Evolutionary conservation across 2,329 filamentous ascomycete species (phyloP).

Genomic region (Trichocomaceae sp.): DNA sequence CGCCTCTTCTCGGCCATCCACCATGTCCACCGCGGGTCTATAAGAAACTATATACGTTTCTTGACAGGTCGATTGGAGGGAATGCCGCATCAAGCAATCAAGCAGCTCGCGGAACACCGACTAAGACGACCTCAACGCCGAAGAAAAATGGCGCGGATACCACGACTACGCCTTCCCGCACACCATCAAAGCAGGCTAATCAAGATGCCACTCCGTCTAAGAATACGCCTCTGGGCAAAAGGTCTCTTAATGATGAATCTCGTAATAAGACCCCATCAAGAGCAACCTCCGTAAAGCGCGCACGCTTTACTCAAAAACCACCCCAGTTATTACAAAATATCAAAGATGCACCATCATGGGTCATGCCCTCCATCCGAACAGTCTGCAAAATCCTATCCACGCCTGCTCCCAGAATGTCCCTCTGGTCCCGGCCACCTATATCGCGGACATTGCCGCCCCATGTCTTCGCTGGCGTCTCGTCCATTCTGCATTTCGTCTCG

Average conservation of each 20-base stretch:
- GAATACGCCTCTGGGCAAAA: constrained; percentile 22
- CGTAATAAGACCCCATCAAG: constrained; percentile 42
- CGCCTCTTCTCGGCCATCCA: constrained; percentile 66
- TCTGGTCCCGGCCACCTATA: constrained; percentile 32
- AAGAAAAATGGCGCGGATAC: background rate
- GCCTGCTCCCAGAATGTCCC: constrained; percentile 34
- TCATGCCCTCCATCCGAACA: constrained; percentile 60
- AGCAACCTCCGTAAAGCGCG: constrained; percentile 22
- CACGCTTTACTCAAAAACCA: constrained; percentile 17
- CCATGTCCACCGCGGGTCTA: constrained; percentile 76
- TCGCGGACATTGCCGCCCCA: constrained; percentile 57
- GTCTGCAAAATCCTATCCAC: constrained; percentile 59
- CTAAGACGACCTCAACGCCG: constrained; percentile 5
- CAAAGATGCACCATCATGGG: constrained; percentile 54
- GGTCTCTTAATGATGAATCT: constrained; percentile 20
- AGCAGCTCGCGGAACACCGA: constrained; percentile 14
- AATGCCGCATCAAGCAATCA: constrained; percentile 16
- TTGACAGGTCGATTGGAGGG: constrained; percentile 60
- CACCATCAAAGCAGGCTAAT: constrained; percentile 14
- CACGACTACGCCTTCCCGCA: constrained; percentile 1
- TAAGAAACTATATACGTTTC: constrained; percentile 72
- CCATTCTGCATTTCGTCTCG: constrained; percentile 46
- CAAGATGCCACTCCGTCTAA: constrained; percentile 23
- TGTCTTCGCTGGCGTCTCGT: constrained; percentile 64
- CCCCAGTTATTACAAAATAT: constrained; percentile 22